Evolutionary conservation across 1,139 yeast genomes (phyloP).

Genomic region (Yamadazyma songkhlaensis): DNA sequence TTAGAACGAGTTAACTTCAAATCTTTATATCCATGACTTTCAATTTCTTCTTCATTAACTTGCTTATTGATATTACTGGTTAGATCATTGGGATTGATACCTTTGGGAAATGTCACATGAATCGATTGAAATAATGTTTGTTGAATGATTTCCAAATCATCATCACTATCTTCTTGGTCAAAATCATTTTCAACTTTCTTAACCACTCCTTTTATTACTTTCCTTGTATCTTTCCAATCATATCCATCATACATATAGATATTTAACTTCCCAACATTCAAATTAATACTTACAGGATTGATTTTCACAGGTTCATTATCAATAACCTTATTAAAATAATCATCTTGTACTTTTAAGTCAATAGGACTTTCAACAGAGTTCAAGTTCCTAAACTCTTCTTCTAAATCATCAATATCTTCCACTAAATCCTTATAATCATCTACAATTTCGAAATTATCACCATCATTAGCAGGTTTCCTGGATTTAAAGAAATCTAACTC

Average conservation of each 20-base stretch:
- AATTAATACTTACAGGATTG: slow-evolving; percentile 29
- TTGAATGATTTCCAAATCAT: slow-evolving; percentile 37
- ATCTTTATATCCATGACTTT: slow-evolving; percentile 27
- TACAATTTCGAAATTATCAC: slow-evolving; percentile 14
- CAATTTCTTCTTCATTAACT: slow-evolving; percentile 26
- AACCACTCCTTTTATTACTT: slow-evolving; percentile 61
- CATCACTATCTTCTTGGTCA: slow-evolving; percentile 18
- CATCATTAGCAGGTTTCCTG: background rate
- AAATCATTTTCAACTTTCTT: slow-evolving; percentile 47
- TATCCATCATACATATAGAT: slow-evolving; percentile 83
- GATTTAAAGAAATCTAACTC: slow-evolving; percentile 23
- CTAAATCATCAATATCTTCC: slow-evolving; percentile 11
- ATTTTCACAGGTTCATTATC: slow-evolving; percentile 10
- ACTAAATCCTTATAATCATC: slow-evolving; percentile 20
- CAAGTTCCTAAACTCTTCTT: slow-evolving; percentile 1
- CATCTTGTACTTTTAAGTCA: slow-evolving; percentile 32
- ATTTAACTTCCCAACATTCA: slow-evolving; percentile 20
- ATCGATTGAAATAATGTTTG: slow-evolving; percentile 75
- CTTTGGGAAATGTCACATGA: slow-evolving; percentile 59
- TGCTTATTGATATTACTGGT: slow-evolving; percentile 52
- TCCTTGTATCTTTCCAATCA: slow-evolving; percentile 84
- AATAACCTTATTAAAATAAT: slow-evolving; percentile 36
- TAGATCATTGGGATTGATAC: slow-evolving; percentile 44
- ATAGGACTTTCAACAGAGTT: slow-evolving; percentile 1
- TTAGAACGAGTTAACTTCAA: slow-evolving; percentile 65